Percentiles rank a stretch among this genome's conserved stretches.
Evolutionary conservation across 2,329 filamentous ascomycete genomes (phyloP).

Genomic region (Penicillium sp.): DNA sequence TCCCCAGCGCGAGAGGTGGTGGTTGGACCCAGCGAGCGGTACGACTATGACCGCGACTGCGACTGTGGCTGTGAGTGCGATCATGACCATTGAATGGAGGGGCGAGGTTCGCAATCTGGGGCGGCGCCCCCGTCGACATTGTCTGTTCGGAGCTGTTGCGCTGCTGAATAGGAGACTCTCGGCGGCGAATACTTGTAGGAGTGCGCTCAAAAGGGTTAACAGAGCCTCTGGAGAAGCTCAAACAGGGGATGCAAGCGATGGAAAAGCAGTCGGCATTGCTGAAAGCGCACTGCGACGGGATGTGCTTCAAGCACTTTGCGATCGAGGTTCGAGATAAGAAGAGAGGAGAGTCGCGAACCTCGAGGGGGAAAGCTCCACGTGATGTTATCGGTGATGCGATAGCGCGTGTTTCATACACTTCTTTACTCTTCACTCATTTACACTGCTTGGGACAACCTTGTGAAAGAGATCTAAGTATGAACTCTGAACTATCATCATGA

Average conservation of each 20-base stretch:
- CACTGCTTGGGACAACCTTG: neutral
- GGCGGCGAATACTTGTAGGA: conserved; percentile 5
- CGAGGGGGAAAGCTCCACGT: conserved; percentile 1
- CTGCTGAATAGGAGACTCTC: conserved; percentile 10
- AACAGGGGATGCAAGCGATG: neutral
- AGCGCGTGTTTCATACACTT: neutral
- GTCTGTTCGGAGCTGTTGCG: conserved; percentile 12
- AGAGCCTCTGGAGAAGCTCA: conserved; percentile 6
- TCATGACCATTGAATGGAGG: conserved; percentile 24
- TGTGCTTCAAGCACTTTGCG: neutral
- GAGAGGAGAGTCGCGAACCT: conserved; percentile 1
- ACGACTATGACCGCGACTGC: conserved; percentile 33
- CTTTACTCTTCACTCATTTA: too few relatives aligned
- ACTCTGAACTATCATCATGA: conserved; percentile 23
- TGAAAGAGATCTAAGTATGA: too few relatives aligned
- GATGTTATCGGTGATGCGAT: conserved; percentile 5
- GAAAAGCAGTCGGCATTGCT: conserved; percentile 4
- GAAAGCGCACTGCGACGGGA: neutral
- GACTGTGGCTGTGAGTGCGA: conserved; percentile 17
- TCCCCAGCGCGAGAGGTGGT: conserved; percentile 24
- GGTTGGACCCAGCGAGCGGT: conserved; percentile 29
- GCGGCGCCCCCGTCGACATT: conserved; percentile 34
- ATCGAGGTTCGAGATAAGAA: neutral
- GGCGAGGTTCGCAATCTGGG: conserved; percentile 28
- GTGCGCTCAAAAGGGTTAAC: conserved; percentile 8